phyloP scores from a whole-genome alignment of 306 rosid species.

The Castanea mollissima region DNA sequence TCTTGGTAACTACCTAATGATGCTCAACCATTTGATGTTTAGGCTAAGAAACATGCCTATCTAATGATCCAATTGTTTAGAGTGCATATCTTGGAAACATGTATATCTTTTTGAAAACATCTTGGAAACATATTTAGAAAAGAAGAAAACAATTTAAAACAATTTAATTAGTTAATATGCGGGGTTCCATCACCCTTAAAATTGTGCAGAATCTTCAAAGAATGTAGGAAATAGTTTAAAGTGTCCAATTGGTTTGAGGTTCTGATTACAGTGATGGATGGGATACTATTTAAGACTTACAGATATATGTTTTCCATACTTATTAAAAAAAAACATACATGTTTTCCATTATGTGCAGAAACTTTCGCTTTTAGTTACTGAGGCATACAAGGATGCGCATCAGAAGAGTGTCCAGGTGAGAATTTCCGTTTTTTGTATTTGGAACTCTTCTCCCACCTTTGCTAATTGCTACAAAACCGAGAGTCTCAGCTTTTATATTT shows the following conservation, averaged over 20 bases:
- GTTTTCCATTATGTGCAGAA: constrained; percentile 45
- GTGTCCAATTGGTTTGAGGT: neutral
- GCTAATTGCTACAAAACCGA: neutral
- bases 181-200: neutral
- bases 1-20: no score
- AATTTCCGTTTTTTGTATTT: neutral
- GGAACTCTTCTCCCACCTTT: constrained; percentile 2
- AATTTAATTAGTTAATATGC: neutral
- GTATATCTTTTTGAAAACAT: no score
- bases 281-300: neutral
- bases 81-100: neutral
- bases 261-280: neutral
- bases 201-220: neutral
- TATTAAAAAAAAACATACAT: neutral
- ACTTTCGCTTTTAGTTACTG: constrained; percentile 70
- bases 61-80: neutral
- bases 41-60: no score
- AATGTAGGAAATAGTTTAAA: neutral
- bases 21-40: no score
- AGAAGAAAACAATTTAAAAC: neutral
- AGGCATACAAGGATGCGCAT: constrained; percentile 88
- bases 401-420: constrained; percentile 77
- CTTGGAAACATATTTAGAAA: neutral
- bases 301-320: no score
- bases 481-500: constrained; percentile 16